Percentiles rank a stretch among this genome's conserved stretches.
phyloP scores from a whole-genome alignment of 768 basidiomycete genomes.

The Leccinum subgranulosum region DNA sequence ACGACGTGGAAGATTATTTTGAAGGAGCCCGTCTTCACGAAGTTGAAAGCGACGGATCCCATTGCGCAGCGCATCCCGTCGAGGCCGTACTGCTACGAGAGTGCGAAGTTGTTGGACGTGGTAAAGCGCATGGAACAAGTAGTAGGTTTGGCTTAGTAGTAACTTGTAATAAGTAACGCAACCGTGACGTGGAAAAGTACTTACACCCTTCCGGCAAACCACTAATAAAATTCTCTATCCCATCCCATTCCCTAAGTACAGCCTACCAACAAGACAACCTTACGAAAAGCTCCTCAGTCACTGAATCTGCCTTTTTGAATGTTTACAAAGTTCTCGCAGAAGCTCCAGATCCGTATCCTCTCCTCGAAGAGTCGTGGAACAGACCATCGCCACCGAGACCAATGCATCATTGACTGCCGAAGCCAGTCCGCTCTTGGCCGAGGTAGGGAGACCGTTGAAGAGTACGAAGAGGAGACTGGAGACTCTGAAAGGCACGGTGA shows the following conservation, averaged over 20 bases:
- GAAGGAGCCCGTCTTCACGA: slow-evolving; percentile 10
- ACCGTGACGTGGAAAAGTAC: no score
- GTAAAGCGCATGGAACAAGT: slow-evolving; percentile 12
- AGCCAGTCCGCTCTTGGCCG: slow-evolving; percentile 68
- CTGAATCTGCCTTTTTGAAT: slow-evolving; percentile 93
- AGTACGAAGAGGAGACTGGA: slow-evolving; percentile 73
- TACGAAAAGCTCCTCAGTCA: slow-evolving; percentile 85
- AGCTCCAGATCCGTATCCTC: slow-evolving; percentile 94
- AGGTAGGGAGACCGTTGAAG: slow-evolving; percentile 64
- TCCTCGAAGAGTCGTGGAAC: slow-evolving; percentile 95
- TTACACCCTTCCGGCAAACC: not conserved
- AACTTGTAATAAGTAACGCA: no score
- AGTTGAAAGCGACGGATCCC: slow-evolving; percentile 11
- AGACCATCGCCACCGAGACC: slow-evolving; percentile 71
- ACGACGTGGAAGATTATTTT: slow-evolving; percentile 14
- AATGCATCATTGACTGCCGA: slow-evolving; percentile 48
- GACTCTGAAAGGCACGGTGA: slow-evolving; percentile 78
- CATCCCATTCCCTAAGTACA: slow-evolving; percentile 39
- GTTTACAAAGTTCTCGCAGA: slow-evolving; percentile 96
- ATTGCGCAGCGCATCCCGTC: slow-evolving; percentile 6
- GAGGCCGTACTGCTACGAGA: slow-evolving; percentile 14
- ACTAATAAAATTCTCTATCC: no score
- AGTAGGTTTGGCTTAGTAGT: slow-evolving; percentile 2
- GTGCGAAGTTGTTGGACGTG: slow-evolving; percentile 12
- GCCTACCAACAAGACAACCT: slow-evolving; percentile 91